phyloP scores from a whole-genome alignment of 1,139 yeast species.

The Lodderomyces beijingensis region DNA sequence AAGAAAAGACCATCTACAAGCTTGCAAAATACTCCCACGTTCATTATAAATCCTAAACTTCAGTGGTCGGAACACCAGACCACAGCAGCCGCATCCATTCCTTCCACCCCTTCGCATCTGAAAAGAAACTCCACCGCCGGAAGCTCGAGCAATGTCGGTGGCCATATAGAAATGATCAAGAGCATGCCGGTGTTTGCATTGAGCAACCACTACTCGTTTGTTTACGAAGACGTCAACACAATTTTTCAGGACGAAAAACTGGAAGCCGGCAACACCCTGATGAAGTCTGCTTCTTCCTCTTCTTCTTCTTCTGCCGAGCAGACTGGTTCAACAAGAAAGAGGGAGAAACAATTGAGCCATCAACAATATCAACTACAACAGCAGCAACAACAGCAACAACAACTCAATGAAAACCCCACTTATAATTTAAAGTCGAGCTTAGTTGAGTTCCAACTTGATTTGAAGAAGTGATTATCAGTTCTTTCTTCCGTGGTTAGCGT shows the following conservation, averaged over 20 bases:
- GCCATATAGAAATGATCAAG: slow-evolving; percentile 1
- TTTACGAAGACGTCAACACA: slow-evolving; percentile 16
- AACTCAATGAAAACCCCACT: slow-evolving; percentile 11
- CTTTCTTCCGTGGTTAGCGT: too few species aligned
- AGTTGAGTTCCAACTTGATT: slow-evolving; percentile 32
- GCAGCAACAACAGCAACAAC: too few species aligned
- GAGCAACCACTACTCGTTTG: slow-evolving; percentile 18
- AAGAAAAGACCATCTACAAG: slow-evolving; percentile 12
- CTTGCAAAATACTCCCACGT: slow-evolving; percentile 7
- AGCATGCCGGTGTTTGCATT: slow-evolving; percentile 13
- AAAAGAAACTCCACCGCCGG: background rate
- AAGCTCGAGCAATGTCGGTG: background rate
- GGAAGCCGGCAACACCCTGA: background rate
- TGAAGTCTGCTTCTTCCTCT: too few species aligned
- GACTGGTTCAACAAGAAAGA: background rate
- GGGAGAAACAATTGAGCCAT: background rate
- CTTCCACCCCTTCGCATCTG: background rate
- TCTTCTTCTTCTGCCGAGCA: too few species aligned
- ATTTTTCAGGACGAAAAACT: slow-evolving; percentile 6
- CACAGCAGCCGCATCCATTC: slow-evolving; percentile 1
- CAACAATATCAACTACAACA: too few species aligned
- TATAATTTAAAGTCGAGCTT: slow-evolving; percentile 37
- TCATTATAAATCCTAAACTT: slow-evolving; percentile 10
- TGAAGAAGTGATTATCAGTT: slow-evolving; percentile 10
- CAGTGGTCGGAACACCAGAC: slow-evolving; percentile 11